phyloP scores from a whole-genome alignment of 331 rosid genomes.

The Phaseolus coccineus region DNA sequence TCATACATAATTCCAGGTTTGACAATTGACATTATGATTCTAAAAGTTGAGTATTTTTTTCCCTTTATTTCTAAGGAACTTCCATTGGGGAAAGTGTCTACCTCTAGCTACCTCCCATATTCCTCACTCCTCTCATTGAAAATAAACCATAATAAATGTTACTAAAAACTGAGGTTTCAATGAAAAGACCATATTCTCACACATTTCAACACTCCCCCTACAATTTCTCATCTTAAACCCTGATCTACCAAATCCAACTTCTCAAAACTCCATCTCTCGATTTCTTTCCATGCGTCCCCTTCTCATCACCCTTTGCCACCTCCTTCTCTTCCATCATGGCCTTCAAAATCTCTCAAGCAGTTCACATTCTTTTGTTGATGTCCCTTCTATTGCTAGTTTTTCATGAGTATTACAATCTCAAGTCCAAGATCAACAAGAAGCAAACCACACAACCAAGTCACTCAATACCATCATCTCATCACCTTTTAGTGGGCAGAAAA shows the following conservation, averaged over 20 bases:
- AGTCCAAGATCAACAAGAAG: conserved; percentile 55
- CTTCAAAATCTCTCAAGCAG: conserved; percentile 59
- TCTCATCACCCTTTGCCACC: conserved; percentile 54
- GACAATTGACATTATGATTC: conserved; percentile 60
- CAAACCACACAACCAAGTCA: conserved; percentile 40
- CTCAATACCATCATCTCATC: conserved; percentile 34
- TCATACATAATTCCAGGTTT: conserved; percentile 56
- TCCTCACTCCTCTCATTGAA: conserved; percentile 43
- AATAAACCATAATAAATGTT: conserved; percentile 45
- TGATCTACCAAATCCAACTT: conserved; percentile 46
- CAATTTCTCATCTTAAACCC: conserved; percentile 34
- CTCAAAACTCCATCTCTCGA: conserved; percentile 46
- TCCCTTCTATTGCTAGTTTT: conserved; percentile 63
- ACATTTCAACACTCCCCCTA: conserved; percentile 44
- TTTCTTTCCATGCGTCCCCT: conserved; percentile 50
- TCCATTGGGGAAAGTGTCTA: conserved; percentile 54
- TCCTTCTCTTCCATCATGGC: conserved; percentile 71
- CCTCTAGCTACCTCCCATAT: conserved; percentile 19
- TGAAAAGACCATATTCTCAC: conserved; percentile 45
- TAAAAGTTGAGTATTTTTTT: conserved; percentile 37
- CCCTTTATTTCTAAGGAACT: conserved; percentile 72
- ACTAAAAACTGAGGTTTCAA: conserved; percentile 43
- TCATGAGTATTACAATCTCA: conserved; percentile 64
- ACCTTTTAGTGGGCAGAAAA: conserved; percentile 61
- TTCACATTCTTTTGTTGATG: conserved; percentile 63